Evolutionary conservation across 345 rosid genomes (phyloP), one percentile per base, ranked within the genome.

Genomic region (Pistacia atlantica): DNA sequence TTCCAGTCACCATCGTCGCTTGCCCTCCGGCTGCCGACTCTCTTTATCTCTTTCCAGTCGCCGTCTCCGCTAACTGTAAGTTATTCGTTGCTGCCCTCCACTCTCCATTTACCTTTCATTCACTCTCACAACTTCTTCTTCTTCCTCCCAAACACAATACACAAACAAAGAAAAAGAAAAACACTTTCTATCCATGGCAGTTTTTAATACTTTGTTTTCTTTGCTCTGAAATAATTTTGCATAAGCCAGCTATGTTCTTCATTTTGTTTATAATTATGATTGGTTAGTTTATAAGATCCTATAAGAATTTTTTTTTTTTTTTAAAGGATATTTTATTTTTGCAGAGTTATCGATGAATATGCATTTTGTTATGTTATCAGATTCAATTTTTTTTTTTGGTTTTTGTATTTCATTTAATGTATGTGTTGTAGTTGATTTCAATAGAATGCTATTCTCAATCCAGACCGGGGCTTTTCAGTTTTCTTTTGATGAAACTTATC

Each of bases 121-220:
- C 12, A 67, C 51, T 25, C 5, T 2, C 28, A 46, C 11, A 22
- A 57, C 17, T 7, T 12, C 56, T 22, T 67, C 56, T 49, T 67
- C 52, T 42, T 42, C 46, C 46, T 42, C 46, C 7, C 46, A 5
- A 42, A 42, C 46, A 42, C 46, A 42, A 5, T 42, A 42, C 46
- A 42, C 46, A 54, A 54, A 54, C 6, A 54, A 63, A 5, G 11
- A 17, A 22, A 54, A 55, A 12, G 12, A 5, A 31, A 59, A n/a
- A 42, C n/a, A 46, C 65, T 57, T 63, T 16, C 76, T 71, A 65
- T 72, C 83, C 74, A 90, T 89, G 92, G 95, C 90, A 37, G 42
- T 86, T 52, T 59, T 20, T 57, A 31, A 16, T 4, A 3, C 17
- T 59, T 59, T 25, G 28, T 25, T 72, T 58, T 56, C 22, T 22